These are phyloP conservation scores for Fusarium sp. DNA, from an alignment of 2,329 filamentous ascomycete species.

Conservation along the genomic window DNA sequence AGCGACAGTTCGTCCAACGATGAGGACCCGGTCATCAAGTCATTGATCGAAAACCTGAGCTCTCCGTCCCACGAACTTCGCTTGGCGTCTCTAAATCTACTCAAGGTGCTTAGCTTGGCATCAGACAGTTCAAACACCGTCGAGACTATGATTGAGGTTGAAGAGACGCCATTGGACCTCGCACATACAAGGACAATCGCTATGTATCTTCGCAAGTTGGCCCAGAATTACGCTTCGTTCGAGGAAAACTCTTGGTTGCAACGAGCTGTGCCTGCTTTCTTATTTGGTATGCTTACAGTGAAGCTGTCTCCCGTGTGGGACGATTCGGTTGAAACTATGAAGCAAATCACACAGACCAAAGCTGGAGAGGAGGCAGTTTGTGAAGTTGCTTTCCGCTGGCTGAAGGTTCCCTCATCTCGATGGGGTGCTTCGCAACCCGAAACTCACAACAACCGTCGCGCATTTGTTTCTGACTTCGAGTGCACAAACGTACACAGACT, in stretches of 20 bases:
- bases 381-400: conserved; percentile 81
- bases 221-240: conserved; percentile 70
- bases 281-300: conserved; percentile 90
- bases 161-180: conserved; percentile 81
- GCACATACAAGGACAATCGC: conserved; percentile 81
- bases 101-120: conserved; percentile 66
- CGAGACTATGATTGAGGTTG: conserved; percentile 77
- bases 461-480: conserved; percentile 79
- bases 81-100: conserved; percentile 76
- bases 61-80: conserved; percentile 81
- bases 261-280: conserved; percentile 80
- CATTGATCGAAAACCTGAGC: conserved; percentile 79
- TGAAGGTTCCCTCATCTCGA: conserved; percentile 68
- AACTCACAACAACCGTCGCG: conserved; percentile 51
- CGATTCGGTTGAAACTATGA: conserved; percentile 80
- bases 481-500: conserved; percentile 80
- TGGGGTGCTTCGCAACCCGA: conserved; percentile 60
- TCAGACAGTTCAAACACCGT: conserved; percentile 46
- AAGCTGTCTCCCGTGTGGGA: conserved; percentile 90
- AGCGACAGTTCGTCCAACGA: conserved; percentile 59
- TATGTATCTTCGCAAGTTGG: conserved; percentile 86
- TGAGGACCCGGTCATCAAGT: conserved; percentile 70
- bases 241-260: conserved; percentile 73
- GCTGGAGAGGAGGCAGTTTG: conserved; percentile 79
- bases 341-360: conserved; percentile 77